phyloP scores from a whole-genome alignment of 2,329 filamentous ascomycete genomes.

The Diaporthe australafricana region DNA sequence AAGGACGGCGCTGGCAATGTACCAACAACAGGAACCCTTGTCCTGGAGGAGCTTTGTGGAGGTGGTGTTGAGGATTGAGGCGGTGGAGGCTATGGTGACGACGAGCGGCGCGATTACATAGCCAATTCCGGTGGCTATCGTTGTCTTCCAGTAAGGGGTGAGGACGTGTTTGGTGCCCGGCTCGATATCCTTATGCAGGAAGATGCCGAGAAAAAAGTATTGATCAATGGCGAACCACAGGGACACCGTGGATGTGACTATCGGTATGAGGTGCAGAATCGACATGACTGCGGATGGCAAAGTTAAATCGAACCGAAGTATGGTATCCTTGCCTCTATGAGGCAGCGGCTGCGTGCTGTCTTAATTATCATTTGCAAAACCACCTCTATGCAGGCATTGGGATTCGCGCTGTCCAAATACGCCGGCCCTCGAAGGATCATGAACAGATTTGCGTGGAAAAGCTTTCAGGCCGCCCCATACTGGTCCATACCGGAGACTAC shows the following conservation, averaged over 20 bases:
- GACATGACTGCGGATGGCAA: not conserved
- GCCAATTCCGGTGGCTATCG: not conserved
- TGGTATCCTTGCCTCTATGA: not conserved
- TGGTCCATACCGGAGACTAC: not conserved
- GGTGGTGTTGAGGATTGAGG: not conserved
- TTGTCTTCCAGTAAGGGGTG: slow-evolving; percentile 15
- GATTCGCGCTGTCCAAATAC: not conserved
- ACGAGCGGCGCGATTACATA: not conserved
- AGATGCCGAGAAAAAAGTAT: slow-evolving; percentile 16
- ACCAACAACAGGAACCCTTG: not conserved
- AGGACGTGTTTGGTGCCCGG: slow-evolving; percentile 14
- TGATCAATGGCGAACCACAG: slow-evolving; percentile 28
- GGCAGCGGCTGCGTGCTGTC: not conserved
- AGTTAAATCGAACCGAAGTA: not conserved
- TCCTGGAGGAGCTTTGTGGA: not conserved
- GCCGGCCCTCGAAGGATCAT: not conserved
- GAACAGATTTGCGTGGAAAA: not conserved
- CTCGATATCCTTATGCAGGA: slow-evolving; percentile 18
- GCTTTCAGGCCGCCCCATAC: not conserved
- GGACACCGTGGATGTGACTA: slow-evolving; percentile 24
- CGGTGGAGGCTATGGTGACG: not conserved
- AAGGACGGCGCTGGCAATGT: not conserved
- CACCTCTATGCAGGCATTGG: not conserved
- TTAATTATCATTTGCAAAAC: not conserved
- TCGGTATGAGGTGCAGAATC: slow-evolving; percentile 21